phyloP scores from a whole-genome alignment of 2,329 filamentous ascomycete species.

The Colletotrichum limetticola region DNA sequence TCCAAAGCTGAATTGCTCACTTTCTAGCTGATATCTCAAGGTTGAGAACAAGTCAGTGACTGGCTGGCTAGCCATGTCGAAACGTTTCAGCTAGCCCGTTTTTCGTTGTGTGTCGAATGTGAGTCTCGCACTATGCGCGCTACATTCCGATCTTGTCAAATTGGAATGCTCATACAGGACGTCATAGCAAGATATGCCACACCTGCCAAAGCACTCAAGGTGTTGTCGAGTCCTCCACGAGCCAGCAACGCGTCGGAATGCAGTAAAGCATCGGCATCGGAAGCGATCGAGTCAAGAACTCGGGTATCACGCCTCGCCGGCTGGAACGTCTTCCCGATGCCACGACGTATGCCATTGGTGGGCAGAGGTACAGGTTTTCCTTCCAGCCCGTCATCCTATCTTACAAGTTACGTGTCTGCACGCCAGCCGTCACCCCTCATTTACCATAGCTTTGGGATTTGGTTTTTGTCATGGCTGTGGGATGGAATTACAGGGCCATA shows the following conservation, averaged over 20 bases:
- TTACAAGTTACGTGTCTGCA: background rate
- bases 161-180: background rate
- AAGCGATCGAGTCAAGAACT: background rate
- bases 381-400: background rate
- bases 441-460: background rate
- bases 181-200: background rate
- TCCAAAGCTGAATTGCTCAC: background rate
- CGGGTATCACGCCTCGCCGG: background rate
- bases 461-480: conserved; percentile 15
- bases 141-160: background rate
- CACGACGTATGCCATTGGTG: background rate
- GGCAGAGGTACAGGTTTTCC: background rate
- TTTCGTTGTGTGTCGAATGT: background rate
- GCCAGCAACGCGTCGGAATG: background rate
- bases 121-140: background rate
- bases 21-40: background rate
- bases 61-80: background rate
- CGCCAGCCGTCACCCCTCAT: conserved; percentile 7
- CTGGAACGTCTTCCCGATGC: background rate
- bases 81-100: background rate
- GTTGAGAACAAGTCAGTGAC: background rate
- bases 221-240: background rate
- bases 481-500: conserved; percentile 15
- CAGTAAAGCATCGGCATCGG: background rate
- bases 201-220: background rate